Evolutionary conservation across 2,329 filamentous ascomycete genomes (phyloP).

Genomic region (Emmonsia crescens): DNA sequence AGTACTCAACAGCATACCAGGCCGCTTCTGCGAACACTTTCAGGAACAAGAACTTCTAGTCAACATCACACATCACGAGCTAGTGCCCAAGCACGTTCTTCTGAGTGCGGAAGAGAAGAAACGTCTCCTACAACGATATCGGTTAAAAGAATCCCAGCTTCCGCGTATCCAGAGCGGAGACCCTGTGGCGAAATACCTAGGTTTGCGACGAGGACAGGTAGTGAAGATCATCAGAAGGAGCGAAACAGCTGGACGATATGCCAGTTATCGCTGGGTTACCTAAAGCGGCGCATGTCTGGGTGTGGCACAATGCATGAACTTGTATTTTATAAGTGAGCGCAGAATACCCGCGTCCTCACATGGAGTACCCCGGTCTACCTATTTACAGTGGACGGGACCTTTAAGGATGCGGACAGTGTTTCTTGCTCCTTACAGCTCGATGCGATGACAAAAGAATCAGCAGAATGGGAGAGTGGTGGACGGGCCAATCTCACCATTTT

Average conservation of each 20-base stretch:
- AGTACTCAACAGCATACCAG: constrained; percentile 66
- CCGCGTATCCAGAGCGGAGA: constrained; percentile 85
- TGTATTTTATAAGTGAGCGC: not conserved
- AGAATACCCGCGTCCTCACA: not conserved
- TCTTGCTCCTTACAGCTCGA: not conserved
- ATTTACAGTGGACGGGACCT: not conserved
- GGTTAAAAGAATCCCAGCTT: constrained; percentile 93
- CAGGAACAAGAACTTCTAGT: constrained; percentile 90
- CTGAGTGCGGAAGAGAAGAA: constrained; percentile 84
- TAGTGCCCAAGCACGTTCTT: constrained; percentile 87
- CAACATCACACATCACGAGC: constrained; percentile 96
- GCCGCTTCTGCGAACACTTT: constrained; percentile 84
- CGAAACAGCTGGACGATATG: constrained; percentile 92
- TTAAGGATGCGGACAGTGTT: not conserved
- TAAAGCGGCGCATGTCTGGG: constrained; percentile 15
- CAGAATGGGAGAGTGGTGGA: not conserved
- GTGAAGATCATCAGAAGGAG: constrained; percentile 96
- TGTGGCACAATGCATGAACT: not conserved
- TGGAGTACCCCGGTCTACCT: not conserved
- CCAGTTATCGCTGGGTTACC: constrained; percentile 71
- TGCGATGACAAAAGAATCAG: not conserved
- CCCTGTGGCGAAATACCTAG: constrained; percentile 84
- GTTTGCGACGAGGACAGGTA: constrained; percentile 80
- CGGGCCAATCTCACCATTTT: not conserved
- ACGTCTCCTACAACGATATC: constrained; percentile 75